Conservation (phyloP, 139 green algal genomes). For the Chlorella ohadii region DNA sequence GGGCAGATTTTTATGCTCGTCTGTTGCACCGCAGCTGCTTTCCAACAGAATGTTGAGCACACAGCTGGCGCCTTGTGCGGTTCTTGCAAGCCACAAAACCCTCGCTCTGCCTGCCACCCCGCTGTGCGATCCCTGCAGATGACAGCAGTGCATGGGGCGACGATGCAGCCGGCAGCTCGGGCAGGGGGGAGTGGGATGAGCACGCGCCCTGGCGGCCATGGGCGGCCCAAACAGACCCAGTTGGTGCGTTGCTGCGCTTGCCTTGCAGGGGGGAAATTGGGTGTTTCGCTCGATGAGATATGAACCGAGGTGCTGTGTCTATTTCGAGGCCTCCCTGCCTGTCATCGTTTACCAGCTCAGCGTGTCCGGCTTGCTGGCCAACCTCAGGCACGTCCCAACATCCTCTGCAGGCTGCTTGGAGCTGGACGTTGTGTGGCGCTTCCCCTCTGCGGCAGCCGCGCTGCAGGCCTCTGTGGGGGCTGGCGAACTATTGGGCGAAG, state of each 20-base stretch:
- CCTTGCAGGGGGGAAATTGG: too few species aligned
- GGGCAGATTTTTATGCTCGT: background rate
- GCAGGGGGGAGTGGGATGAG: slow-evolving; percentile 62
- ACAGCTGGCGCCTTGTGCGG: too few species aligned
- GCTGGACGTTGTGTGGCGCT: slow-evolving; percentile 72
- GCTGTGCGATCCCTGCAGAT: too few species aligned
- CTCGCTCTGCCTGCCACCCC: background rate
- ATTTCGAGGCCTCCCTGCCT: too few species aligned
- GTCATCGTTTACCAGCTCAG: background rate
- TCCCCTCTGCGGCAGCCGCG: slow-evolving; percentile 5
- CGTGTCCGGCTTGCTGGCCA: background rate
- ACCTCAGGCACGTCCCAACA: too few species aligned
- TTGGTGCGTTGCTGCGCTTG: slow-evolving; percentile 13
- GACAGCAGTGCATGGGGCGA: background rate
- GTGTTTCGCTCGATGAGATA: too few species aligned
- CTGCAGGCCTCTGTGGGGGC: background rate
- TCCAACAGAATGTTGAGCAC: too few species aligned
- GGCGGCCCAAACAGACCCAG: slow-evolving; percentile 62
- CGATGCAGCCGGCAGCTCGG: background rate
- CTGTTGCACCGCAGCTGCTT: background rate
- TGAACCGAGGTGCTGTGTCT: too few species aligned
- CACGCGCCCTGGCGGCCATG: slow-evolving; percentile 70
- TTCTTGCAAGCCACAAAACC: too few species aligned
- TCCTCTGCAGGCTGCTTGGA: slow-evolving; percentile 59
- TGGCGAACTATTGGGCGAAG: background rate